These are phyloP conservation scores for Rhinocladiella mackenziei DNA, from an alignment of 2,329 filamentous ascomycete species.

Conservation along the genomic window DNA sequence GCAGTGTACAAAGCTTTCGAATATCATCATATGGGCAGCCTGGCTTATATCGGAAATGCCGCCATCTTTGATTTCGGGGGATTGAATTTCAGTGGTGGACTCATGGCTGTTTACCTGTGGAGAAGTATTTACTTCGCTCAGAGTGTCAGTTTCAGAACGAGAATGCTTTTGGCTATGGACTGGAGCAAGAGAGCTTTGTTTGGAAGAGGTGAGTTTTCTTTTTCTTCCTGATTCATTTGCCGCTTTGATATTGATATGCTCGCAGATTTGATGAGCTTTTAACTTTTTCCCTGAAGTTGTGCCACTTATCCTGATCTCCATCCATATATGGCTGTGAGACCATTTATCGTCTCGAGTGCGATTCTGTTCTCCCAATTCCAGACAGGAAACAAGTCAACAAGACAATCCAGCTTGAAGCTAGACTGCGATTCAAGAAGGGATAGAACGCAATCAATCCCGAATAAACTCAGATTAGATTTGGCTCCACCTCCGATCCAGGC, in stretches of 20 bases:
- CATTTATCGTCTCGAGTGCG: not conserved
- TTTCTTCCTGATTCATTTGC: not conserved
- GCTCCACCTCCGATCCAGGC: too few relatives aligned
- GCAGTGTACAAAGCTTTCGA: constrained; percentile 92
- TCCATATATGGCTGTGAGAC: too few relatives aligned
- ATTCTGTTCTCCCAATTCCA: too few relatives aligned
- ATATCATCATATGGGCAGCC: constrained; percentile 83
- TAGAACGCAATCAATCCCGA: too few relatives aligned
- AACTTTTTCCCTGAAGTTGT: too few relatives aligned
- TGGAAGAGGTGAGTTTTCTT: constrained; percentile 73
- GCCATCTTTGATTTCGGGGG: constrained; percentile 93
- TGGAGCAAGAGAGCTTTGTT: constrained; percentile 97
- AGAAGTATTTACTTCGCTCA: constrained; percentile 95
- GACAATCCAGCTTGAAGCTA: too few relatives aligned
- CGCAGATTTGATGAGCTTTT: constrained; percentile 28
- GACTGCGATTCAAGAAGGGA: too few relatives aligned
- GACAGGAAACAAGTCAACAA: too few relatives aligned
- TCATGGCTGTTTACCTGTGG: constrained; percentile 95
- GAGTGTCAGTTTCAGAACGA: constrained; percentile 87
- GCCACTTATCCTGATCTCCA: too few relatives aligned
- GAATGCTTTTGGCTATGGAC: constrained; percentile 90
- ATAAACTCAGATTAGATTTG: too few relatives aligned
- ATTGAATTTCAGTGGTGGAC: constrained; percentile 71
- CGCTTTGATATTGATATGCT: constrained; percentile 1
- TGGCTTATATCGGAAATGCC: constrained; percentile 95